phyloP scores from a whole-genome alignment of 75 land plant genomes.

The Pseudotsuga menziesii region DNA sequence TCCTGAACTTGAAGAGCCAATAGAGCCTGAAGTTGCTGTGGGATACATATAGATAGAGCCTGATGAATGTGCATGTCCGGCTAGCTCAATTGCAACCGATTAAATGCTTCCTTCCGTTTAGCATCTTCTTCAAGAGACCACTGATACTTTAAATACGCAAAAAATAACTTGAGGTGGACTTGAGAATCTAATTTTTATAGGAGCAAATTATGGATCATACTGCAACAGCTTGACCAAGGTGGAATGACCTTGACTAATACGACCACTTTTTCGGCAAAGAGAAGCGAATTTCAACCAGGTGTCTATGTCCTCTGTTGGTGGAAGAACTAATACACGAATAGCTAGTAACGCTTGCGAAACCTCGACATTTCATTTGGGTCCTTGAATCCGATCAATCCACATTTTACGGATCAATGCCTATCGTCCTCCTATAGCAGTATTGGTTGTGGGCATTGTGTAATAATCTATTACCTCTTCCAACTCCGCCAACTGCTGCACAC shows the following conservation, averaged over 20 bases:
- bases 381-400: constrained; percentile 98
- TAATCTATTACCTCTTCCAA: constrained; percentile 99
- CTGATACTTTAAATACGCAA: constrained; percentile 85
- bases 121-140: constrained; percentile 91
- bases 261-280: constrained; percentile 89
- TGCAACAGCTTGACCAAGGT: constrained; percentile 83
- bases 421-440: constrained; percentile 59
- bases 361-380: constrained; percentile 97
- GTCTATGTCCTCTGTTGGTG: constrained; percentile 92
- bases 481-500: too few species aligned
- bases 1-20: constrained; percentile 15
- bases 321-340: constrained; percentile 89
- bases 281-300: constrained; percentile 99
- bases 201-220: constrained; percentile 79
- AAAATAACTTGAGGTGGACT: constrained; percentile 87
- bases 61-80: neutral
- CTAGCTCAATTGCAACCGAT: constrained; percentile 63
- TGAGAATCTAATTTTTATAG: constrained; percentile 29
- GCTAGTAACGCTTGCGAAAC: constrained; percentile 93
- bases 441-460: constrained; percentile 57
- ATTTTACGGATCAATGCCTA: constrained; percentile 83
- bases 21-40: neutral
- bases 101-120: constrained; percentile 71
- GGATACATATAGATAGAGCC: constrained; percentile 12
- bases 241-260: constrained; percentile 80